These are phyloP conservation scores for Eucalyptus brandiana DNA, from an alignment of 345 rosid genomes.

Conservation along the genomic window DNA sequence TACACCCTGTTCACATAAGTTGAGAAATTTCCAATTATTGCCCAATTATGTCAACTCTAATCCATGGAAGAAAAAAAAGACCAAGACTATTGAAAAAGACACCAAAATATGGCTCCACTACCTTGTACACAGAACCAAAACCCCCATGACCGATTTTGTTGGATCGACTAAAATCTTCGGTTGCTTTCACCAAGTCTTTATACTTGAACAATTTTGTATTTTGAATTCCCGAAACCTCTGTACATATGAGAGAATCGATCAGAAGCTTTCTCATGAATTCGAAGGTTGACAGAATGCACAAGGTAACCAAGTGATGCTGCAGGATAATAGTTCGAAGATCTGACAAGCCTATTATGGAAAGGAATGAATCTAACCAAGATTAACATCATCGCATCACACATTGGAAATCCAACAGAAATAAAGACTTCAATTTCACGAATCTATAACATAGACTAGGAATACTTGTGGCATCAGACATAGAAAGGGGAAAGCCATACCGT, in stretches of 20 bases:
- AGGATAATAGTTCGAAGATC: not conserved
- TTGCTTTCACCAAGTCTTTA: conserved; percentile 36
- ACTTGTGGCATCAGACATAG: not conserved
- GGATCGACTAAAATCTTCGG: conserved; percentile 32
- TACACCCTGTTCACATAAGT: conserved; percentile 25
- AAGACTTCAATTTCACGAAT: not conserved
- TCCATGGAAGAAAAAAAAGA: not conserved
- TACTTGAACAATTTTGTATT: conserved; percentile 14
- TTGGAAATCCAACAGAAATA: not conserved
- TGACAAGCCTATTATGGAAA: not conserved
- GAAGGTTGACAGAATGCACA: not conserved
- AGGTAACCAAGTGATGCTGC: not conserved
- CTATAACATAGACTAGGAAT: not conserved
- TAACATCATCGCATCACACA: not conserved
- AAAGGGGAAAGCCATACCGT: not conserved
- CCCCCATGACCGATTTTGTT: conserved; percentile 70
- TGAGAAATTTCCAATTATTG: not conserved
- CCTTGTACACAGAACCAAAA: conserved; percentile 73
- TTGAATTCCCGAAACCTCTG: conserved; percentile 39
- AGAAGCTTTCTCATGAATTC: not conserved
- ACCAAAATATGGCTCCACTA: conserved; percentile 1
- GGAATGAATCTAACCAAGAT: not conserved
- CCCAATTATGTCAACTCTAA: not conserved
- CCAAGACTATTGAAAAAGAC: not conserved
- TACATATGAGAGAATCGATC: not conserved